These are phyloP conservation scores for Geranium rotundifolium DNA, from an alignment of 345 rosid genomes.

Conservation along the genomic window DNA sequence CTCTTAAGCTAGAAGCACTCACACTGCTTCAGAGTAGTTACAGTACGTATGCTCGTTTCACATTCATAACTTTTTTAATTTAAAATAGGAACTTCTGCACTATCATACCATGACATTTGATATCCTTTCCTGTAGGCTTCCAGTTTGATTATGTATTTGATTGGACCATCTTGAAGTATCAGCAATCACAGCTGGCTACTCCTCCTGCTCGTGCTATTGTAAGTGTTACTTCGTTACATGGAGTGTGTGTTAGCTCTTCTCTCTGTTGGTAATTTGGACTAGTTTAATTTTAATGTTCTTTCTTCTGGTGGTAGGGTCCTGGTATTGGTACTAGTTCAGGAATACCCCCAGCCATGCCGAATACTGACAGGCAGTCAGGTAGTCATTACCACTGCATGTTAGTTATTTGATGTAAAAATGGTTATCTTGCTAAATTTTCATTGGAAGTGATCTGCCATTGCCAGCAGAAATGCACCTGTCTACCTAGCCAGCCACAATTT, in stretches of 20 bases:
- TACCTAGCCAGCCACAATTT: background rate
- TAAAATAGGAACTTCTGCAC: conserved; percentile 20
- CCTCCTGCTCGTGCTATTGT: conserved; percentile 61
- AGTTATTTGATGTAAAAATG: too few species aligned
- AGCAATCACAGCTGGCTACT: conserved; percentile 75
- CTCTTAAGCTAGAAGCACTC: conserved; percentile 11
- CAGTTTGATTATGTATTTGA: conserved; percentile 91
- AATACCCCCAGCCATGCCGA: conserved; percentile 30
- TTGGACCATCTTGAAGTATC: conserved; percentile 93
- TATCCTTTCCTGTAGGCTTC: conserved; percentile 42
- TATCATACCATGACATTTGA: background rate
- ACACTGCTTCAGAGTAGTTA: background rate
- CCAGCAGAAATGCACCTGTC: too few species aligned
- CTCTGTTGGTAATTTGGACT: background rate
- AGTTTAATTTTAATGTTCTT: conserved; percentile 5
- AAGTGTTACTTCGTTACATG: conserved; percentile 10
- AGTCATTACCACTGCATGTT: background rate
- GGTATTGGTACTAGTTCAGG: conserved; percentile 78
- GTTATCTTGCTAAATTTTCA: too few species aligned
- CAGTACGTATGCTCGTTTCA: background rate
- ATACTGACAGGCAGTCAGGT: conserved; percentile 61
- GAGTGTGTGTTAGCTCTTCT: conserved; percentile 17
- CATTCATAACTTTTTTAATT: background rate
- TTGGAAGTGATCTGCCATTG: too few species aligned
- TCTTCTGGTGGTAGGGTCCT: conserved; percentile 32